These are phyloP conservation scores for Nothophoma quercina DNA, from an alignment of 2,329 filamentous ascomycete species.

Conservation along the genomic window DNA sequence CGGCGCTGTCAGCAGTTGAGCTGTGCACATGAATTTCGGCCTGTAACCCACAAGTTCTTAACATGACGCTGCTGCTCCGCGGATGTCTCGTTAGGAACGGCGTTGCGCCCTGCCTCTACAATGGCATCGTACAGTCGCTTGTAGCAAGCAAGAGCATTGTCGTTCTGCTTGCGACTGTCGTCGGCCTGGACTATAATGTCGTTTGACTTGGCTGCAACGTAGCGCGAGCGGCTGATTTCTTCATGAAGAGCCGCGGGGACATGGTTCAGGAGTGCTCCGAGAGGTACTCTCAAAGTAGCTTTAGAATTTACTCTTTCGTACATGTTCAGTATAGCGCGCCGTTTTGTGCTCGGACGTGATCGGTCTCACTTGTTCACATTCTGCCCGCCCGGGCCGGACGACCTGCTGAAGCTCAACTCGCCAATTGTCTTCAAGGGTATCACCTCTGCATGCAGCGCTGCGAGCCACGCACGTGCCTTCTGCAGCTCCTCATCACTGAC, in stretches of 20 bases:
- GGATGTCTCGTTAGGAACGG: conserved; percentile 68
- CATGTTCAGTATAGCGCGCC: conserved; percentile 48
- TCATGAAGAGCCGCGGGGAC: conserved; percentile 63
- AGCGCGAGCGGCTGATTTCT: conserved; percentile 61
- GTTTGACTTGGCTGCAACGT: conserved; percentile 61
- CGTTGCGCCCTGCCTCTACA: conserved; percentile 57
- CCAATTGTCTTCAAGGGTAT: conserved; percentile 63
- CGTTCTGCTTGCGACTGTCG: conserved; percentile 67
- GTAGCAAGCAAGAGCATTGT: conserved; percentile 67
- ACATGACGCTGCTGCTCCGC: conserved; percentile 63
- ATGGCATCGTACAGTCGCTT: conserved; percentile 65
- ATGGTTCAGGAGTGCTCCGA: conserved; percentile 60
- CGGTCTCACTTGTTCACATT: conserved; percentile 70
- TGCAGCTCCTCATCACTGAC: conserved; percentile 41
- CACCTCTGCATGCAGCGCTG: conserved; percentile 59
- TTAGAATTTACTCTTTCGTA: conserved; percentile 68
- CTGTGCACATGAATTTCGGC: conserved; percentile 9
- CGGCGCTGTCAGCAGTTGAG: conserved; percentile 28
- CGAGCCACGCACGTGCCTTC: conserved; percentile 65
- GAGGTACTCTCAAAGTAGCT: conserved; percentile 66
- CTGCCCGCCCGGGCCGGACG: conserved; percentile 70
- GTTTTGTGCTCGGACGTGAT: conserved; percentile 21
- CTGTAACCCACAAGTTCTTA: conserved; percentile 57
- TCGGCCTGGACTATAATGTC: conserved; percentile 69
- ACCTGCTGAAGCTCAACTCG: conserved; percentile 68